These are phyloP conservation scores for Neoboletus brunneissimus DNA, from an alignment of 768 basidiomycete genomes.

Conservation along the genomic window DNA sequence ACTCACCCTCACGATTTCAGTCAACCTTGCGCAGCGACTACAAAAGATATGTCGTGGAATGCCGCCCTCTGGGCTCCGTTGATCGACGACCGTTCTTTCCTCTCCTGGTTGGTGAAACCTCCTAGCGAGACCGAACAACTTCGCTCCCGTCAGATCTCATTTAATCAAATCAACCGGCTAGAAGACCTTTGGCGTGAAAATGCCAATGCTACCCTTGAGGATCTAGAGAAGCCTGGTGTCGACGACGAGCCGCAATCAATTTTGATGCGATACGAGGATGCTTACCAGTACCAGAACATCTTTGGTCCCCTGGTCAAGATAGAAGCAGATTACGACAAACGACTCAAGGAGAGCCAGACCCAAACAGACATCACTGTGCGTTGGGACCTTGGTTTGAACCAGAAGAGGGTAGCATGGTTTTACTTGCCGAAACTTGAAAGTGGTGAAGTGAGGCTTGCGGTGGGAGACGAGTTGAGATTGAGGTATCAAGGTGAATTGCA, in stretches of 20 bases:
- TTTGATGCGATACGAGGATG: slow-evolving; percentile 90
- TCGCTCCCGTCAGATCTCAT: slow-evolving; percentile 94
- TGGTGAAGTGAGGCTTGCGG: slow-evolving; percentile 94
- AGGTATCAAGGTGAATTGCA: slow-evolving; percentile 87
- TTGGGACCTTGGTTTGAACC: slow-evolving; percentile 98
- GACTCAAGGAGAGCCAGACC: slow-evolving; percentile 96
- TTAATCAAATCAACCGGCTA: slow-evolving; percentile 93
- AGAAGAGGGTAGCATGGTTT: slow-evolving; percentile 99
- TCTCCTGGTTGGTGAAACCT: slow-evolving; percentile 99
- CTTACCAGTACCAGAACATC: slow-evolving; percentile 99
- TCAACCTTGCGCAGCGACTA: slow-evolving; percentile 96
- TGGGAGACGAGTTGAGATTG: slow-evolving; percentile 91
- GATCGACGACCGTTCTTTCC: slow-evolving; percentile 96
- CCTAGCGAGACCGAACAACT: slow-evolving; percentile 96
- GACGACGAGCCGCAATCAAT: slow-evolving; percentile 98
- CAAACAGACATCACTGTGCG: slow-evolving; percentile 94
- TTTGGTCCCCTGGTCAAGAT: slow-evolving; percentile 99
- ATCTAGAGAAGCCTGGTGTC: slow-evolving; percentile 94
- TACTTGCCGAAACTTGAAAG: slow-evolving; percentile 94
- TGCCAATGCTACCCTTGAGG: slow-evolving; percentile 89
- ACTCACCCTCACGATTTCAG: slow-evolving; percentile 38
- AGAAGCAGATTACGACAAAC: slow-evolving; percentile 98
- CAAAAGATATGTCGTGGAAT: slow-evolving; percentile 99
- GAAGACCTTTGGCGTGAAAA: slow-evolving; percentile 99
- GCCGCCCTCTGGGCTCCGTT: slow-evolving; percentile 96